phyloP scores from a whole-genome alignment of 441 rosid genomes.

The Flueggea neowawraea region DNA sequence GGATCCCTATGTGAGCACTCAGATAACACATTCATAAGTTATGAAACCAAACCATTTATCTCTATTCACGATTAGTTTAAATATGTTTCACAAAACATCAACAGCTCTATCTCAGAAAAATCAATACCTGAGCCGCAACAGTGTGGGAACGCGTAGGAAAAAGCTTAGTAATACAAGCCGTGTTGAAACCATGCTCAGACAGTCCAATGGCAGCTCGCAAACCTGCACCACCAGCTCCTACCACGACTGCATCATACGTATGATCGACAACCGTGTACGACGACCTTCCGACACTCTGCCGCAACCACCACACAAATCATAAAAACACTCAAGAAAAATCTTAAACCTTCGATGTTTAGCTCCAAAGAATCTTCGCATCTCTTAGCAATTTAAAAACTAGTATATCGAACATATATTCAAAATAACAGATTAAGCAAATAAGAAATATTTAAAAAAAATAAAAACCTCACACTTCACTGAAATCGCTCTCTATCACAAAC shows the following conservation, averaged over 20 bases:
- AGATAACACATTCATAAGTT: background rate
- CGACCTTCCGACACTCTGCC: conserved; percentile 40
- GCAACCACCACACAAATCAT: background rate
- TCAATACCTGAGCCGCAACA: conserved; percentile 90
- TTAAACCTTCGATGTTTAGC: too few species aligned
- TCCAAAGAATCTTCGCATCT: too few species aligned
- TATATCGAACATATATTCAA: too few species aligned
- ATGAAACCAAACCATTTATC: background rate
- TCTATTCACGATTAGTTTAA: background rate
- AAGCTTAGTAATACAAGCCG: conserved; percentile 97
- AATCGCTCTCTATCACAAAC: too few species aligned
- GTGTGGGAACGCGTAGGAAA: conserved; percentile 96
- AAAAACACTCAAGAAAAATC: too few species aligned
- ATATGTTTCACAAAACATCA: background rate
- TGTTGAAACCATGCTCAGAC: conserved; percentile 95
- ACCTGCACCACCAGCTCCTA: conserved; percentile 99
- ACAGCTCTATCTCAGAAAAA: background rate
- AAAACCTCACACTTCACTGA: too few species aligned
- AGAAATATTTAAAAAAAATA: too few species aligned
- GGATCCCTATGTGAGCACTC: background rate
- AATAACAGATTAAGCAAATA: too few species aligned
- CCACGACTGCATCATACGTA: conserved; percentile 91
- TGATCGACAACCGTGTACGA: conserved; percentile 91
- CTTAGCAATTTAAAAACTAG: too few species aligned
- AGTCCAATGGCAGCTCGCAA: conserved; percentile 93